Conservation (phyloP, 805 yeast species). For the Saturnispora halmiae region DNA sequence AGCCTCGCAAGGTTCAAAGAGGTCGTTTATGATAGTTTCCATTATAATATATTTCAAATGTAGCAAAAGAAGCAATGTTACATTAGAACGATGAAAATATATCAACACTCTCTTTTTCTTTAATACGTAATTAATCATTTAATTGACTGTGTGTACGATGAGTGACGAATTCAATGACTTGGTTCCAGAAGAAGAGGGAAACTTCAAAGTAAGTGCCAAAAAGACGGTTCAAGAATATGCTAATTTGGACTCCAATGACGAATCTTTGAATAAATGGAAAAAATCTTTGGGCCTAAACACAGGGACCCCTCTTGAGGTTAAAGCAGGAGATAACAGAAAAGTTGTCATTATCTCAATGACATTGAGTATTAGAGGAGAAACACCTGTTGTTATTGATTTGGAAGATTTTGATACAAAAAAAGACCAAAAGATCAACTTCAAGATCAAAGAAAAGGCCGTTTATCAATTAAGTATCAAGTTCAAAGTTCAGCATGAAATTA, state of each 20-base stretch:
- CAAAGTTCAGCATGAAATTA: conserved; percentile 72
- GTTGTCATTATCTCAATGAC: conserved; percentile 77
- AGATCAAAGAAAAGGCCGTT: conserved; percentile 67
- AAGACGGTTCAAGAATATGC: conserved; percentile 80
- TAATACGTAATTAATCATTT: too few relatives aligned
- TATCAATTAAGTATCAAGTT: conserved; percentile 68
- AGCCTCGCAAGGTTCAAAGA: conserved; percentile 60
- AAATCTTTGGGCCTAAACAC: conserved; percentile 69
- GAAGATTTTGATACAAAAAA: conserved; percentile 52
- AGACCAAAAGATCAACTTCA: conserved; percentile 56
- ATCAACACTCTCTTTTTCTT: too few relatives aligned
- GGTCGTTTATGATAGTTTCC: conserved; percentile 22
- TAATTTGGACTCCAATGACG: conserved; percentile 81
- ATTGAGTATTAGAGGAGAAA: conserved; percentile 55
- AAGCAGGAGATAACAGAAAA: conserved; percentile 61
- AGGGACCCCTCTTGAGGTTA: conserved; percentile 50
- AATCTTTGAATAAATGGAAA: conserved; percentile 86
- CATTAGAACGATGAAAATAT: too few relatives aligned
- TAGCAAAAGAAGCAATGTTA: too few relatives aligned
- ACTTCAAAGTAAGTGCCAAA: conserved; percentile 57
- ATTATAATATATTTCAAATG: background rate
- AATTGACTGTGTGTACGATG: too few relatives aligned
- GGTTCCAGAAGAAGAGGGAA: conserved; percentile 52
- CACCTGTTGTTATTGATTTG: conserved; percentile 59
- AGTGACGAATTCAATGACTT: conserved; percentile 39